Evolutionary conservation across 257 asterid genomes (phyloP), one percentile per base, ranked within the genome.

Genomic region (Solanum tarapatanum): DNA sequence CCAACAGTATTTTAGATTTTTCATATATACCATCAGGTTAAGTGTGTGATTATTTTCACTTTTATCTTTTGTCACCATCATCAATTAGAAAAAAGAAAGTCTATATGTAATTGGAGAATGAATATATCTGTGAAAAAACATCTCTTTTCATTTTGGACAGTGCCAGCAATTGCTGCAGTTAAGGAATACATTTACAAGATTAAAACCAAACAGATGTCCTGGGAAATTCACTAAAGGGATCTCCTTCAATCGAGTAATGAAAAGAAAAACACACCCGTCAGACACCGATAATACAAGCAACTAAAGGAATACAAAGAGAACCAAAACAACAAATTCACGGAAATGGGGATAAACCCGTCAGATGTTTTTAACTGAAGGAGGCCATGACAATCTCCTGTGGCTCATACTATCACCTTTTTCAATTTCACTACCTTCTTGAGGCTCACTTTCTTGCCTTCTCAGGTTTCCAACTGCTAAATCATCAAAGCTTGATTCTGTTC

Each of bases 311-410:
- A 82, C 43, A 45, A 30, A 30, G 41, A 13, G 26, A 19, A 82
- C 39, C 85, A 45, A 48, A 82, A 48, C 6, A 11, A 82, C 26
- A 6, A 48, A 82, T 48, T 51, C 85, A 48, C 30, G 69, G 85
- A 51, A 28, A 28, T 11, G 43, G 69, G 85, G 43, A 48, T 26
- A 24, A 45, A 45, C 11, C 10, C n/a, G 84, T n/a, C 68, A 82
- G 69, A 82, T 88, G 43, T 90, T 90, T 85, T 91, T 89, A 86
- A 93, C 90, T 32, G 95, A 79, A 45, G 96, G 94, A 35, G 98
- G 96, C 97, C 98, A 93, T 1, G 95, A 93, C 90, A 93, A 90
- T 93, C 98, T 92, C 89, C 92, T 89, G 41, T 89, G 89, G 89
- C 91, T 84, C 84, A 90, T 48, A 74, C 91, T 94, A 87, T 92